Conservation (phyloP, 257 asterid species). For the Plantago major region DNA sequence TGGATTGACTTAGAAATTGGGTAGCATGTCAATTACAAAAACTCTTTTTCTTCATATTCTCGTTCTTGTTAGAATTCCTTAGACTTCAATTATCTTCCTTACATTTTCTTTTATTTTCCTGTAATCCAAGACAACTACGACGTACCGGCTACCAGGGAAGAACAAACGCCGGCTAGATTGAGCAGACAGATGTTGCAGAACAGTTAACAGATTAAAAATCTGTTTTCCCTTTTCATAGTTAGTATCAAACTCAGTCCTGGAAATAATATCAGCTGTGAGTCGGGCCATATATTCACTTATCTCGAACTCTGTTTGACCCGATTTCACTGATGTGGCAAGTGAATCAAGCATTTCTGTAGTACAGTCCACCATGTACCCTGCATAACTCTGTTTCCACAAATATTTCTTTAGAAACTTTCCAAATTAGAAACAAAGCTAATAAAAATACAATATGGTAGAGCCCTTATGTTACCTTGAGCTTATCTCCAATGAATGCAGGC, state of each 20-base stretch:
- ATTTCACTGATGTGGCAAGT: slow-evolving; percentile 28
- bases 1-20: slow-evolving; percentile 20
- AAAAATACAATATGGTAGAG: no score
- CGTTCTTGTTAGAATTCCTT: not conserved
- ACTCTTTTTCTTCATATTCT: not conserved
- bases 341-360: slow-evolving; percentile 52
- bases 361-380: slow-evolving; percentile 84
- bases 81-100: not conserved
- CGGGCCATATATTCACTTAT: slow-evolving; percentile 75
- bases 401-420: not conserved
- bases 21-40: slow-evolving; percentile 20
- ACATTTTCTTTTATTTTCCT: no score
- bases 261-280: slow-evolving; percentile 82
- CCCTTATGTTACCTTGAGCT: slow-evolving; percentile 51
- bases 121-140: not conserved
- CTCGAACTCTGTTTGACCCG: slow-evolving; percentile 59
- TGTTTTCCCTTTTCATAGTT: slow-evolving; percentile 77
- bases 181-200: slow-evolving; percentile 58
- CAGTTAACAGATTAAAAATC: slow-evolving; percentile 53
- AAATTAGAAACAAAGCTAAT: not conserved
- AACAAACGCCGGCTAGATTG: slow-evolving; percentile 63
- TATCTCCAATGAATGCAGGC: slow-evolving; percentile 86
- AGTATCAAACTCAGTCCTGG: slow-evolving; percentile 72
- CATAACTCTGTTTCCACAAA: slow-evolving; percentile 52
- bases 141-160: slow-evolving; percentile 89